These are phyloP conservation scores for Candida chauliodis DNA, from an alignment of 805 yeast genomes.

Conservation along the genomic window DNA sequence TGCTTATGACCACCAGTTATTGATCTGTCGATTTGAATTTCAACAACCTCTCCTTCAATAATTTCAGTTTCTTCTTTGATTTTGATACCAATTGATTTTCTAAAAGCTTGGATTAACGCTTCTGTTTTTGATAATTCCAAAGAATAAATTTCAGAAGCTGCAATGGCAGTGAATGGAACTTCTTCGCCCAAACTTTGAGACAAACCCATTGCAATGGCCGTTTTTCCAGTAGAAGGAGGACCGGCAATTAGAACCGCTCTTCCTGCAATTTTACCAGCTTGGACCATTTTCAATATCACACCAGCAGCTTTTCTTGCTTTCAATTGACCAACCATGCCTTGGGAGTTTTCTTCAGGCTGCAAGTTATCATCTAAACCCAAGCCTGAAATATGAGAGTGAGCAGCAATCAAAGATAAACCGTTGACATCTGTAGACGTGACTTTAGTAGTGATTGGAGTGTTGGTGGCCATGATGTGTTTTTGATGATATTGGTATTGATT, in stretches of 20 bases:
- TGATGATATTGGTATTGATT: background rate
- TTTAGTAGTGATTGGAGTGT: constrained; percentile 28
- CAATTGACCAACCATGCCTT: constrained; percentile 97
- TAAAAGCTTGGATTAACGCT: constrained; percentile 92
- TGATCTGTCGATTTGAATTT: constrained; percentile 88
- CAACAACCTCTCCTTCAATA: constrained; percentile 98
- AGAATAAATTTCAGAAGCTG: constrained; percentile 91
- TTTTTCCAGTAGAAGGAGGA: constrained; percentile 98
- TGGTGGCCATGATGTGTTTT: background rate
- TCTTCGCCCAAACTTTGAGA: constrained; percentile 69
- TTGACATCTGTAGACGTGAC: constrained; percentile 30
- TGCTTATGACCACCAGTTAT: constrained; percentile 98
- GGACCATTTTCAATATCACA: constrained; percentile 86
- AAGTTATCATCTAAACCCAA: constrained; percentile 92
- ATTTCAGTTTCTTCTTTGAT: constrained; percentile 96
- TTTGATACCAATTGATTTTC: constrained; percentile 92
- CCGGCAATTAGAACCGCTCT: constrained; percentile 95
- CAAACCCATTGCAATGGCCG: constrained; percentile 95
- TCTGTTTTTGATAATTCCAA: constrained; percentile 93
- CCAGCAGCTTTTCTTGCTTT: constrained; percentile 97
- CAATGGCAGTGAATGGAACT: constrained; percentile 93
- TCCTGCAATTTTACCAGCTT: constrained; percentile 93
- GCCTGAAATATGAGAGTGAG: constrained; percentile 97
- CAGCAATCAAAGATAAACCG: constrained; percentile 76
- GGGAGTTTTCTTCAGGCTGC: constrained; percentile 70